phyloP scores from a whole-genome alignment of 768 basidiomycete species.

The Boletus subparvulus region DNA sequence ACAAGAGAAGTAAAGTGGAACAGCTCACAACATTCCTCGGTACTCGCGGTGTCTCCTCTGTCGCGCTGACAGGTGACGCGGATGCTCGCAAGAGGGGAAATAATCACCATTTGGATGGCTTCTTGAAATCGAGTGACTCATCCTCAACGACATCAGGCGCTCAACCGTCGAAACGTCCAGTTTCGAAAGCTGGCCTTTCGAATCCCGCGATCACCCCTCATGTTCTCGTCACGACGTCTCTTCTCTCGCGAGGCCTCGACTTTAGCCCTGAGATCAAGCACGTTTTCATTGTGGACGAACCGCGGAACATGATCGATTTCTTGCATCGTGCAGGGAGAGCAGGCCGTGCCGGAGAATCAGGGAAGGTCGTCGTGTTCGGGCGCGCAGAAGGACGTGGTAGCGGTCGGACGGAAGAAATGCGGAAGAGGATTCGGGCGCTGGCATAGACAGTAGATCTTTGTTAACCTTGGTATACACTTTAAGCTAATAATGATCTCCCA shows the following conservation, averaged over 20 bases:
- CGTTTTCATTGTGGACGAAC: conserved; percentile 86
- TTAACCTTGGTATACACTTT: background rate
- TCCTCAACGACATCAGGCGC: background rate
- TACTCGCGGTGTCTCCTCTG: conserved; percentile 58
- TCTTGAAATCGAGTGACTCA: conserved; percentile 44
- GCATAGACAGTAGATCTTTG: conserved; percentile 11
- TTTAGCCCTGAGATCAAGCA: conserved; percentile 76
- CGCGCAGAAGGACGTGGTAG: conserved; percentile 67
- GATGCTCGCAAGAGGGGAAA: conserved; percentile 60
- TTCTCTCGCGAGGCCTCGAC: conserved; percentile 88
- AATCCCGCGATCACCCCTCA: conserved; percentile 44
- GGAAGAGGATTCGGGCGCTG: conserved; percentile 46
- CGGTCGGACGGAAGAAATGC: conserved; percentile 48
- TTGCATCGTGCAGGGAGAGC: conserved; percentile 87
- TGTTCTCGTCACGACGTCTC: conserved; percentile 85
- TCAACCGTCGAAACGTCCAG: background rate
- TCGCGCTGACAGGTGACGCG: conserved; percentile 64
- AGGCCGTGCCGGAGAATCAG: conserved; percentile 68
- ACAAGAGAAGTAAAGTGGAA: conserved; percentile 67
- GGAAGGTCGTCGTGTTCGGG: conserved; percentile 76
- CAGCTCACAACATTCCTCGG: conserved; percentile 58
- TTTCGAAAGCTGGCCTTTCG: conserved; percentile 14
- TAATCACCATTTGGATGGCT: conserved; percentile 75
- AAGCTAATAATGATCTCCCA: background rate
- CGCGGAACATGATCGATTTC: conserved; percentile 89